phyloP scores from a whole-genome alignment of 768 basidiomycete species.

The Gautieria morchelliformis region DNA sequence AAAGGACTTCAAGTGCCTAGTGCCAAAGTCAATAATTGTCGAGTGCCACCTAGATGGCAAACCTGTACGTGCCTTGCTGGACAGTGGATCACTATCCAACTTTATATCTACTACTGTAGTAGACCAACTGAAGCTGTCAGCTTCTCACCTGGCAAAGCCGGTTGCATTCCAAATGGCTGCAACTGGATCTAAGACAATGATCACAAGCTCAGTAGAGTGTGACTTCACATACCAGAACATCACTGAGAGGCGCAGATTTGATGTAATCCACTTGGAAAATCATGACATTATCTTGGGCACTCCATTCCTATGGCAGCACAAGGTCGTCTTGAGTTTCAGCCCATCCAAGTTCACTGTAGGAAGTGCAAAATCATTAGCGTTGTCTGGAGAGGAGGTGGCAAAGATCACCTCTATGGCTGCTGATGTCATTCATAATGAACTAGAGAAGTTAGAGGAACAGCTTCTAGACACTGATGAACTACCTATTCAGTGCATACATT shows the following conservation, averaged over 20 bases:
- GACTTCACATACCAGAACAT: constrained; percentile 27
- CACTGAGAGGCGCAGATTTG: constrained; percentile 21
- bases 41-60: constrained; percentile 7
- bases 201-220: constrained; percentile 21
- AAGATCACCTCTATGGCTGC: not conserved
- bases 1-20: not conserved
- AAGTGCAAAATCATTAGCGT: no score
- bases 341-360: constrained; percentile 14
- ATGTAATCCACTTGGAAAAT: constrained; percentile 27
- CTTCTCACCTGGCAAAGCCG: constrained; percentile 20
- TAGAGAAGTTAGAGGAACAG: not conserved
- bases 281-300: constrained; percentile 34
- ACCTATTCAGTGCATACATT: no score
- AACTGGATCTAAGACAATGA: constrained; percentile 29
- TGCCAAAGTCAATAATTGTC: constrained; percentile 5
- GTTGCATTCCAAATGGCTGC: constrained; percentile 30
- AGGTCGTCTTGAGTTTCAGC: constrained; percentile 2
- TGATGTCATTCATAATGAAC: not conserved
- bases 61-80: constrained; percentile 9
- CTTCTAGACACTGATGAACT: constrained; percentile 12
- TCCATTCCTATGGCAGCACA: not conserved
- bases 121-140: constrained; percentile 22
- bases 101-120: constrained; percentile 13
- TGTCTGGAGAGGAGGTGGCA: not conserved
- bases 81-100: constrained; percentile 13